These are phyloP conservation scores for Mycosphaerella arachidis DNA, from an alignment of 2,329 filamentous ascomycete genomes.

Conservation along the genomic window DNA sequence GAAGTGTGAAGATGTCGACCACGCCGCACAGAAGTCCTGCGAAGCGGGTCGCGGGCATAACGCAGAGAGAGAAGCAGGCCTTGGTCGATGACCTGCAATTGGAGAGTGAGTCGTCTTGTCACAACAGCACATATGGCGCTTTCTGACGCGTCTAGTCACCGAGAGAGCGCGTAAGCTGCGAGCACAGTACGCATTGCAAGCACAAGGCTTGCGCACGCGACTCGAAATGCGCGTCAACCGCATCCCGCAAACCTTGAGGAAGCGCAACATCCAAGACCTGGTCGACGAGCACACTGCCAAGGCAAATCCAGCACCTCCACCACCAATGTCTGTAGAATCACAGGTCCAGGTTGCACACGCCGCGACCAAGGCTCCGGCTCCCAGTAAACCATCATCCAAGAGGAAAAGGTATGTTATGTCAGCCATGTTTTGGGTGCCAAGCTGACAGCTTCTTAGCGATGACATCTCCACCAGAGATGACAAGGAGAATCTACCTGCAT, in stretches of 20 bases:
- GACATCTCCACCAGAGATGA: slow-evolving; percentile 58
- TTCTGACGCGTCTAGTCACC: slow-evolving; percentile 57
- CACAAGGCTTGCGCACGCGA: slow-evolving; percentile 75
- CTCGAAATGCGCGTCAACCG: slow-evolving; percentile 92
- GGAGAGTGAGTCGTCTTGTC: slow-evolving; percentile 60
- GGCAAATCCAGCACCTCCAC: slow-evolving; percentile 23
- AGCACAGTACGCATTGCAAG: slow-evolving; percentile 83
- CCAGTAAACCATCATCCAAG: slow-evolving; percentile 13
- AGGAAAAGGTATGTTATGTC: slow-evolving; percentile 18
- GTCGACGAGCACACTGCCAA: slow-evolving; percentile 49
- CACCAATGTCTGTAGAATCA: slow-evolving; percentile 16
- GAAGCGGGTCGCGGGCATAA: slow-evolving; percentile 30
- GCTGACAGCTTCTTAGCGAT: slow-evolving; percentile 47
- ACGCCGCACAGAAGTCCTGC: slow-evolving; percentile 21
- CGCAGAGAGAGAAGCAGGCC: slow-evolving; percentile 68
- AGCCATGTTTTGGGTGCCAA: neutral
- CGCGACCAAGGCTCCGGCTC: slow-evolving; percentile 10
- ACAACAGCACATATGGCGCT: slow-evolving; percentile 11
- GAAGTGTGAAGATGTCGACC: slow-evolving; percentile 7
- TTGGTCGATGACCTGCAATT: slow-evolving; percentile 85
- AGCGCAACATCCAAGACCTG: slow-evolving; percentile 77
- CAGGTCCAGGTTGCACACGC: slow-evolving; percentile 7
- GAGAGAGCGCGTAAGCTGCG: slow-evolving; percentile 82
- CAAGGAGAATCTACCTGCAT: slow-evolving; percentile 69
- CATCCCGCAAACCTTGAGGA: slow-evolving; percentile 74